Evolutionary conservation across 208 protist species (phyloP), one percentile per base, ranked within the genome.

Genomic region (Naegleria lovaniensis): DNA sequence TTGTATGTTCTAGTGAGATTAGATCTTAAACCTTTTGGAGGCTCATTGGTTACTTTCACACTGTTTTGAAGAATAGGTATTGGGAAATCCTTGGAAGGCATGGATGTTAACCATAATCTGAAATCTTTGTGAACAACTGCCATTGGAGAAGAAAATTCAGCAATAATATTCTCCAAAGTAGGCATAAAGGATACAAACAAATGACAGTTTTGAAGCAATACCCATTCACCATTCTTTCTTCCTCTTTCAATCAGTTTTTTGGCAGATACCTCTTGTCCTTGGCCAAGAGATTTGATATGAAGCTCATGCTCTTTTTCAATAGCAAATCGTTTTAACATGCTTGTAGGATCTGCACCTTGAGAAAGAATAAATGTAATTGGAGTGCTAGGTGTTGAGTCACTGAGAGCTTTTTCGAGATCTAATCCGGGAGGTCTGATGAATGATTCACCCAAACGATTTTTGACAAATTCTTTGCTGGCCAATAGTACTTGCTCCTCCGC

Each of bases 11-110:
- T 96, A 89, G 97, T 92, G 94, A 99, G 96, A 94, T 99, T 99
- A 36, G 98, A 95, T 92, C 97, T 95, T 48, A 99, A 90, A 75
- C 98, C 98, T 9, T 97, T 98, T 38, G 98, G 98, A 58, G 98
- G 97, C 94, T 99, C 98, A 92, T 98, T 99, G 29, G 98, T 99
- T 76, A 99, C 93, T 94, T 99, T 99, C 87, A 99, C 95, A n/a
- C 96, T 97, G 58, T 95, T 97, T 94, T 99, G 98, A 89, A 99
- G 94, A 55, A 99, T 97, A 93, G 97, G 96, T 36, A 99, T 95
- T 5, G 98, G 98, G 95, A 99, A 99, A 92, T 98, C 97, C 92
- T 97, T 95, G 0, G 95, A 96, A 55, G 98, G 98, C 97, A 99
- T 99, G n/a, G 97, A 99, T 25, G 98, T 99, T 83, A 99, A 94